phyloP scores from a whole-genome alignment of 2,329 filamentous ascomycete species.

The Aspergillus nomiae region DNA sequence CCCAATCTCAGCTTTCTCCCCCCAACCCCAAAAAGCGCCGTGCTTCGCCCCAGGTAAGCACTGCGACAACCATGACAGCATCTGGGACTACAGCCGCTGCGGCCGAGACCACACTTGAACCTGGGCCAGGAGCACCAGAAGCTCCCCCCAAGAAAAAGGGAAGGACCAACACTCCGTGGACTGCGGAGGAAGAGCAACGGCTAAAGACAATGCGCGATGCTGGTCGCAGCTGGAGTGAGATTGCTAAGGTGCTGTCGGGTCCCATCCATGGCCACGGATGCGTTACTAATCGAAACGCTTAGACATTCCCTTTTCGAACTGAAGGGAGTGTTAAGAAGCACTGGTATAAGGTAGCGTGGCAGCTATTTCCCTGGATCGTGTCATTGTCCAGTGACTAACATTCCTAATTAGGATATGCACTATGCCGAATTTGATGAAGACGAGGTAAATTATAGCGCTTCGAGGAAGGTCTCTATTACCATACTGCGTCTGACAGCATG shows the following conservation, averaged over 20 bases:
- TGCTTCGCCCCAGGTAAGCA: constrained; percentile 40
- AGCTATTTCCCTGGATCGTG: background rate
- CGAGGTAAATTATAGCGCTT: constrained; percentile 65
- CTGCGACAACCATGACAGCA: constrained; percentile 40
- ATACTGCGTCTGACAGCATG: constrained; percentile 15
- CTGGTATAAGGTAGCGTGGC: constrained; percentile 83
- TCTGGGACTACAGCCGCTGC: constrained; percentile 30
- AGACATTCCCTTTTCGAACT: constrained; percentile 90
- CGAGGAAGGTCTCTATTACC: background rate
- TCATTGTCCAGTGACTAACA: constrained; percentile 5
- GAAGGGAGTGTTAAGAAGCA: constrained; percentile 99
- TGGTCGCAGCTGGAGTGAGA: constrained; percentile 95
- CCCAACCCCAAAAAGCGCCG: constrained; percentile 49
- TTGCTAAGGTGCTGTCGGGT: constrained; percentile 74
- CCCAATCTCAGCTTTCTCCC: constrained; percentile 34
- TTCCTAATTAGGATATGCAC: constrained; percentile 81
- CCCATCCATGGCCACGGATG: background rate
- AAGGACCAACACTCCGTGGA: constrained; percentile 98
- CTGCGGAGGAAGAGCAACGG: constrained; percentile 85
- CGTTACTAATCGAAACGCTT: constrained; percentile 10
- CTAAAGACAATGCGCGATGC: constrained; percentile 93
- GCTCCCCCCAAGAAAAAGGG: constrained; percentile 71
- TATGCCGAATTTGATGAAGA: constrained; percentile 98
- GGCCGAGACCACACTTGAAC: constrained; percentile 32
- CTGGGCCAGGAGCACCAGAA: constrained; percentile 29